Evolutionary conservation across 2,329 filamentous ascomycete species (phyloP), one percentile per base, ranked within the genome.

Genomic region (Ophioceras dolichostomum): DNA sequence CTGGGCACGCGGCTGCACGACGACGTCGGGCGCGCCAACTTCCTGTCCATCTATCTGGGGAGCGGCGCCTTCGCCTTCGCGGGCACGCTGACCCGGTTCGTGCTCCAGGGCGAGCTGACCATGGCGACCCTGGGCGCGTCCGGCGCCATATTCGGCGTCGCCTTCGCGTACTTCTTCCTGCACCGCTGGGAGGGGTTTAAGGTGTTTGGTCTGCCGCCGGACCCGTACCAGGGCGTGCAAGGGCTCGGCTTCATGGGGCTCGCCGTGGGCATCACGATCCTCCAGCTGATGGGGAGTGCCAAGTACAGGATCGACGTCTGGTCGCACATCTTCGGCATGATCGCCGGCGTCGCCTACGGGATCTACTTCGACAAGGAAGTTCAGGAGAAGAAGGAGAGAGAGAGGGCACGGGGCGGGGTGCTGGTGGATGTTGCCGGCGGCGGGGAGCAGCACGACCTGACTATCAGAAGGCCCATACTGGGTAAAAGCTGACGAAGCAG

Each of bases 1-100:
- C 64, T 86, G 14, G 84, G 82, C 18, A 69, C 70, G 9, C 64
- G 68, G 2, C 61, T 85, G 24, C 79, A 84, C 56, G 76, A 84
- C 43, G 78, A 85, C 46, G 60, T 85, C 19, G 81, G 79, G 10
- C 68, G 81, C 10, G 78, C 70, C 12, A 67, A 72, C 39, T 85
- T 86, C 57, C 58, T 86, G 16, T 70, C 77, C n/a, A 58, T 83
- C 22, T 84, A 79, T 54, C 44, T 81, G 22, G 60, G 67, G 7
- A 67, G 68, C 6, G 80, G 79, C 37, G 62, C 66, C 2, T 31
- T 75, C 2, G 75, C 72, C 8, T 75, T 73, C 41, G 67, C 78
- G 42, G 60, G 65, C n/a, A 75, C 72, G 32, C 59, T 86, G 41
- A 48, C 60, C 20, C 55, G 57, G 33, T 62, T 70, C 40, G 67